phyloP scores from a whole-genome alignment of 306 rosid species.

The Mimosa bimucronata region DNA sequence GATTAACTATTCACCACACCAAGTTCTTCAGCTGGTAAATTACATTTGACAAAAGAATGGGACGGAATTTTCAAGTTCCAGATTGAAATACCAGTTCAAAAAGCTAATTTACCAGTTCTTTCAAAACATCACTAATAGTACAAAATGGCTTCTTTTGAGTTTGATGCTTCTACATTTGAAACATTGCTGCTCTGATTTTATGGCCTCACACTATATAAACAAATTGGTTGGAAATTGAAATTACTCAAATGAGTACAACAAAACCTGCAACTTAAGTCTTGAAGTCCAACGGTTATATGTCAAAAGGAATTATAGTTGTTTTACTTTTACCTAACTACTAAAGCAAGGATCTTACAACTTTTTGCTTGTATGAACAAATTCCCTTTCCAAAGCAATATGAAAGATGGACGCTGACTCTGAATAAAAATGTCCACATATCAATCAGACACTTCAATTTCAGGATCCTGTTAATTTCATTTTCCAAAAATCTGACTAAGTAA shows the following conservation, averaged over 20 bases:
- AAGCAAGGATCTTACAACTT: slow-evolving; percentile 91
- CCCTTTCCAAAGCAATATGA: slow-evolving; percentile 94
- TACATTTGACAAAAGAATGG: neutral
- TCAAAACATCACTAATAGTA: slow-evolving; percentile 75
- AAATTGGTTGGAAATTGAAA: slow-evolving; percentile 18
- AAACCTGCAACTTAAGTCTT: slow-evolving; percentile 21
- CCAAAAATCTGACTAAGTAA: slow-evolving; percentile 22
- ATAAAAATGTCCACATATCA: slow-evolving; percentile 16
- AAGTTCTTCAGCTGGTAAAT: slow-evolving; percentile 15
- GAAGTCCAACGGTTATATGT: slow-evolving; percentile 11
- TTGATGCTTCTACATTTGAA: slow-evolving; percentile 73
- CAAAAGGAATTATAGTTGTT: slow-evolving; percentile 25
- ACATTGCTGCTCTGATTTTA: slow-evolving; percentile 52
- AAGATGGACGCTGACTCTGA: slow-evolving; percentile 35
- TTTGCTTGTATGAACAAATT: slow-evolving; percentile 93
- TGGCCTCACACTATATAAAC: slow-evolving; percentile 67
- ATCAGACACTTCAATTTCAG: slow-evolving; percentile 15
- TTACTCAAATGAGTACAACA: slow-evolving; percentile 28
- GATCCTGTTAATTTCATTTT: slow-evolving; percentile 22
- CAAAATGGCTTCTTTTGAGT: slow-evolving; percentile 65
- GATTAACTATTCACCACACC: neutral
- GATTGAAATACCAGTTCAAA: slow-evolving; percentile 66
- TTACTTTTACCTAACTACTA: slow-evolving; percentile 79
- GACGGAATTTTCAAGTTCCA: slow-evolving; percentile 7
- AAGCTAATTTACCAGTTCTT: slow-evolving; percentile 90